Conservation (phyloP, 176 grass and related monocot species). For the Avena eriantha region DNA sequence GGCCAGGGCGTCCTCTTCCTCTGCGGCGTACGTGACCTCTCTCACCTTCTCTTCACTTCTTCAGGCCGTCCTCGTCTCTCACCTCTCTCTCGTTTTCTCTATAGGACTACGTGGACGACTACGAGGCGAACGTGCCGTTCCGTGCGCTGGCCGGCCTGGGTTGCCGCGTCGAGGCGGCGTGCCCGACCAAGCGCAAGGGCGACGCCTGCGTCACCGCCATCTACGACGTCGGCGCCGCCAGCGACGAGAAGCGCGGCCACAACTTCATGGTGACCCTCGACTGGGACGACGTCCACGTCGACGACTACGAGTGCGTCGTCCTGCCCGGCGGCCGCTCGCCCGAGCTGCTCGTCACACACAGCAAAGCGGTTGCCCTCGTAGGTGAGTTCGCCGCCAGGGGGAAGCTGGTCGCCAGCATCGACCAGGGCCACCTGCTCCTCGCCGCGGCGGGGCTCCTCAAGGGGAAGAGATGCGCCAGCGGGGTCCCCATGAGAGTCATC, state of each 20-base stretch:
- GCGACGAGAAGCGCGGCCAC: slow-evolving; percentile 46
- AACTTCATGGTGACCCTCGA: slow-evolving; percentile 46
- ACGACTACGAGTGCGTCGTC: slow-evolving; percentile 46
- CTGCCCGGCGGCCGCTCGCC: slow-evolving; percentile 37
- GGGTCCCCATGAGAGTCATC: slow-evolving; percentile 36
- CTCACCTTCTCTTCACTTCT: too few relatives aligned
- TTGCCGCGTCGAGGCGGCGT: slow-evolving; percentile 41
- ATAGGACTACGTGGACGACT: slow-evolving; percentile 59
- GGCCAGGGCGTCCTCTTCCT: slow-evolving; percentile 53
- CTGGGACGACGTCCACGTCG: slow-evolving; percentile 20
- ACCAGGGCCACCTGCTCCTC: slow-evolving; percentile 51
- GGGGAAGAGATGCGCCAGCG: slow-evolving; percentile 34
- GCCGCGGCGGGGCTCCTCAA: slow-evolving; percentile 39
- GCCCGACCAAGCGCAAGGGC: slow-evolving; percentile 59
- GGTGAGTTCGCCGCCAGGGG: slow-evolving; percentile 28
- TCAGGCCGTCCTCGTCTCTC: too few relatives aligned
- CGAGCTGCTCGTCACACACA: slow-evolving; percentile 43
- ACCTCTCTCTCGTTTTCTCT: too few relatives aligned
- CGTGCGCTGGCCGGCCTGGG: slow-evolving; percentile 42
- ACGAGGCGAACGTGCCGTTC: slow-evolving; percentile 53
- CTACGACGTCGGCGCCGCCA: slow-evolving; percentile 17
- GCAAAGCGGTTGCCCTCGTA: slow-evolving; percentile 33
- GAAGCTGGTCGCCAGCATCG: slow-evolving; percentile 50
- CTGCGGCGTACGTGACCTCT: slow-evolving; percentile 32
- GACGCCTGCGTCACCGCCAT: slow-evolving; percentile 50